Base-by-base conservation (phyloP, 441 rosid species). In the Biscutella laevigata region DNA sequence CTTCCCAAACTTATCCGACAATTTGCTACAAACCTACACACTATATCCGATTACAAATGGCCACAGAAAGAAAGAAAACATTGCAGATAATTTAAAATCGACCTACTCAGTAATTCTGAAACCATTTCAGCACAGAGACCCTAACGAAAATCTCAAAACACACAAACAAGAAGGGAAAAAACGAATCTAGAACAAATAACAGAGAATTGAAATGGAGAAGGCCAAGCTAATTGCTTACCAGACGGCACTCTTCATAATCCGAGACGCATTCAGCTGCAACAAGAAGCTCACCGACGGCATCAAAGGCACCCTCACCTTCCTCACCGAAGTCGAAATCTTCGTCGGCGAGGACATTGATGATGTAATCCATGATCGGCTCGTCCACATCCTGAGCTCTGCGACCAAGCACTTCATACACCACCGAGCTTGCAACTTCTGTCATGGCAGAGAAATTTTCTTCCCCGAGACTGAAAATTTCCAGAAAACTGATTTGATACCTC, bases 261-360 rank as follows among this genome's bases (percentile, higher is more conserved):
- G 80, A 68, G 29, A 88, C 98, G 72, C 96, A 88, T 22, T 68
- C 94, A 15, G 88, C 89, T 29, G 83, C 84, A 20, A 92, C 83
- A 25, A 92, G 96, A 40, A 92, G 86, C 71, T 88, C 94, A 20
- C 96, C 96, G 58, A 92, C 65, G 64, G 98, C 86, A 26, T 92
- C 89, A 38, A 79, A 79, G 44, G 84, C 91, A 62, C 98, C 98
- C n/a, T 82, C 89, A 4, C 98, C 98, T 37, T 84, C 86, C 49
- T 76, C 84, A 45, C 96, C 98, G 71, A 86, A 88, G 64, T 92
- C 96, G 74, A 92, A 88, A 71, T 86, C 96, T 27, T 88, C 95
- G 62, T 88, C 96, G 30, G 96, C 96, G 53, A 92, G 96, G 64
- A 92, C 96, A 61, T 88, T 92, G 73, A 88, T 73, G 74, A 92